Evolutionary conservation across 768 basidiomycete species (phyloP).

Genomic region (Austroboletus eburneus): DNA sequence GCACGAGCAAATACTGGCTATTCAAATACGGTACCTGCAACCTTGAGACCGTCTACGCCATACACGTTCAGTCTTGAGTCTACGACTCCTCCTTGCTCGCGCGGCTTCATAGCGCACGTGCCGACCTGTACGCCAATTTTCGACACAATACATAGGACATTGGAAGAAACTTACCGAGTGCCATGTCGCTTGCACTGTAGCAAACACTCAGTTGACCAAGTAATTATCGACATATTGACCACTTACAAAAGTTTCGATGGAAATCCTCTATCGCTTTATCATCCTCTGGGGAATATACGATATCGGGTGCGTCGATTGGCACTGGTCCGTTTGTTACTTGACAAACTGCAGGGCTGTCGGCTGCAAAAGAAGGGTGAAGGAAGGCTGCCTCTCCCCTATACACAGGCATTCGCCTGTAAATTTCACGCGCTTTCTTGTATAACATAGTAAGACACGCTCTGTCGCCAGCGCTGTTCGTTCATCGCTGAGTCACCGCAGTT

Average conservation of each 20-base stretch:
- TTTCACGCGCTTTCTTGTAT: slow-evolving; percentile 52
- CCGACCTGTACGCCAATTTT: slow-evolving; percentile 48
- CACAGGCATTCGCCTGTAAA: slow-evolving; percentile 47
- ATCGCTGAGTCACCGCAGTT: not conserved
- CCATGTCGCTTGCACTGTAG: slow-evolving; percentile 6
- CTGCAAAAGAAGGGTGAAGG: slow-evolving; percentile 24
- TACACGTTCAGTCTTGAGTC: not conserved
- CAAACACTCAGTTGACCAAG: not conserved
- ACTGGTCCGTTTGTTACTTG: slow-evolving; percentile 16
- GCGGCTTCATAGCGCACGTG: slow-evolving; percentile 57
- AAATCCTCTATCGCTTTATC: slow-evolving; percentile 30
- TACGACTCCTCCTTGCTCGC: not conserved
- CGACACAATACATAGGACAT: no score
- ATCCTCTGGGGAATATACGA: slow-evolving; percentile 32
- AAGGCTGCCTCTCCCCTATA: slow-evolving; percentile 10
- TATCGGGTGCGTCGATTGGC: slow-evolving; percentile 24
- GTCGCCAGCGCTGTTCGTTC: slow-evolving; percentile 26
- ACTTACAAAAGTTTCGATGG: slow-evolving; percentile 12
- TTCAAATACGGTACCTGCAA: not conserved
- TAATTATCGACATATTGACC: not conserved
- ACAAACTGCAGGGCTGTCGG: slow-evolving; percentile 25
- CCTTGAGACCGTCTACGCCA: not conserved
- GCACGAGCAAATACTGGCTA: slow-evolving; percentile 7
- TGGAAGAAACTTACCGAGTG: not conserved
- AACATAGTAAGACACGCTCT: slow-evolving; percentile 44